These are phyloP conservation scores for Pelargonium fulgidum DNA, from an alignment of 441 rosid species.

Conservation along the genomic window DNA sequence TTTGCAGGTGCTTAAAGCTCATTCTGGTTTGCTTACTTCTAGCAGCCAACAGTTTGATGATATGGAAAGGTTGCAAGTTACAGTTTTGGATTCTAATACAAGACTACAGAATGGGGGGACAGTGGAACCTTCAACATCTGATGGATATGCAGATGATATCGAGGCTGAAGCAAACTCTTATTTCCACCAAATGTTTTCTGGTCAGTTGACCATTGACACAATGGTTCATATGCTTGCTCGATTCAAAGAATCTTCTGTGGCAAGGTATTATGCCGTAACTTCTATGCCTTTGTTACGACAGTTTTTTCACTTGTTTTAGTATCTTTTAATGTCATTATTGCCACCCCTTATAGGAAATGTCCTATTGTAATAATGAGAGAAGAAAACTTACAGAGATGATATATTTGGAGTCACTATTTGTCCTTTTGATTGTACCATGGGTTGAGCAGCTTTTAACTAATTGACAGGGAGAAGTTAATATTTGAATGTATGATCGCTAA, in stretches of 20 bases:
- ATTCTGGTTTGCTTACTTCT: slow-evolving; percentile 32
- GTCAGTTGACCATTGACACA: slow-evolving; percentile 72
- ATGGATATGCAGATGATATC: slow-evolving; percentile 68
- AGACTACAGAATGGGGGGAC: slow-evolving; percentile 74
- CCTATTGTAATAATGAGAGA: not conserved
- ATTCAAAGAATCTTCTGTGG: slow-evolving; percentile 77
- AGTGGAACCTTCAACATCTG: slow-evolving; percentile 59
- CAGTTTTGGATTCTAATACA: slow-evolving; percentile 46
- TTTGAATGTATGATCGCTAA: slow-evolving; percentile 96
- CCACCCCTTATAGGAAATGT: not conserved
- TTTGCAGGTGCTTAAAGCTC: slow-evolving; percentile 66
- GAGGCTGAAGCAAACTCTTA: slow-evolving; percentile 94
- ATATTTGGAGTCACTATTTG: not conserved
- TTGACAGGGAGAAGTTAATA: slow-evolving; percentile 80
- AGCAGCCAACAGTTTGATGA: slow-evolving; percentile 53
- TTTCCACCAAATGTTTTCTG: slow-evolving; percentile 93
- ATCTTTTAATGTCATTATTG: not conserved
- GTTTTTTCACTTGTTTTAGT: not conserved
- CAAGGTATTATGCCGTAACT: slow-evolving; percentile 38
- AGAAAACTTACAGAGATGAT: not conserved
- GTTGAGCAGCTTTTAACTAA: slow-evolving; percentile 8
- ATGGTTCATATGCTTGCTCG: slow-evolving; percentile 96
- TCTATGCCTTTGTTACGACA: not conserved
- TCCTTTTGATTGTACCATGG: not conserved
- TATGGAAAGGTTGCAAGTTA: slow-evolving; percentile 56